Percentiles rank a stretch among this genome's conserved stretches.
Conservation (phyloP, 257 asterid genomes). For the Mentha longifolia region DNA sequence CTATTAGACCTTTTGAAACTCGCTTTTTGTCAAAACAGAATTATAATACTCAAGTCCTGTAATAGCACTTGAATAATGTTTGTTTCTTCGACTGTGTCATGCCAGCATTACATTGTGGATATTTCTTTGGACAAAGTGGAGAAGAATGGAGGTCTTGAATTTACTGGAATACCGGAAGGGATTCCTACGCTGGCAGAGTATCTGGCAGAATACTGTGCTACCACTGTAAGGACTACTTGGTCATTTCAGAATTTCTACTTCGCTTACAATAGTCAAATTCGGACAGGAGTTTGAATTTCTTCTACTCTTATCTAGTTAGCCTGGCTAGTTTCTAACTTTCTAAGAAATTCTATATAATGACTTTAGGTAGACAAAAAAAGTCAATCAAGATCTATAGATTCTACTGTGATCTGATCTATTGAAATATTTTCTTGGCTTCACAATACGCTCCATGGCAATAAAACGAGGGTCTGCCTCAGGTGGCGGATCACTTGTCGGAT, state of each 20-base stretch:
- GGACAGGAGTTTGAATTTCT: slow-evolving; percentile 7
- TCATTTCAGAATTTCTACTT: slow-evolving; percentile 21
- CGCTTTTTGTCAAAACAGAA: slow-evolving; percentile 6
- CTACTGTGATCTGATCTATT: too few species aligned
- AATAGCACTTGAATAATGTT: slow-evolving; percentile 21
- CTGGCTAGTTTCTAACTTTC: background rate
- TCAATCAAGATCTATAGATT: too few species aligned
- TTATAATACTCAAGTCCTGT: background rate
- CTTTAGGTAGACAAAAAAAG: background rate
- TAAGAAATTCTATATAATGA: background rate
- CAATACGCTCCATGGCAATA: too few species aligned
- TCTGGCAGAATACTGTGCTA: slow-evolving; percentile 80
- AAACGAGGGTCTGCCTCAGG: background rate
- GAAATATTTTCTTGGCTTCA: too few species aligned
- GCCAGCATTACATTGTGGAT: slow-evolving; percentile 78
- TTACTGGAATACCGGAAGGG: slow-evolving; percentile 73
- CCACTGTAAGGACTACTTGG: slow-evolving; percentile 59
- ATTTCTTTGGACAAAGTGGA: slow-evolving; percentile 52
- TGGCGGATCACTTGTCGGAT: background rate
- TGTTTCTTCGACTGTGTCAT: slow-evolving; percentile 26
- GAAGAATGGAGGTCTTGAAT: slow-evolving; percentile 65
- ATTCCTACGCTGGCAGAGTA: slow-evolving; percentile 75
- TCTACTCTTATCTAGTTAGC: background rate
- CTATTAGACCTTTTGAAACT: background rate
- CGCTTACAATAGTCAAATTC: slow-evolving; percentile 11